Base-by-base conservation (phyloP, 1,139 yeast genomes). In the Candida freyschussii region DNA sequence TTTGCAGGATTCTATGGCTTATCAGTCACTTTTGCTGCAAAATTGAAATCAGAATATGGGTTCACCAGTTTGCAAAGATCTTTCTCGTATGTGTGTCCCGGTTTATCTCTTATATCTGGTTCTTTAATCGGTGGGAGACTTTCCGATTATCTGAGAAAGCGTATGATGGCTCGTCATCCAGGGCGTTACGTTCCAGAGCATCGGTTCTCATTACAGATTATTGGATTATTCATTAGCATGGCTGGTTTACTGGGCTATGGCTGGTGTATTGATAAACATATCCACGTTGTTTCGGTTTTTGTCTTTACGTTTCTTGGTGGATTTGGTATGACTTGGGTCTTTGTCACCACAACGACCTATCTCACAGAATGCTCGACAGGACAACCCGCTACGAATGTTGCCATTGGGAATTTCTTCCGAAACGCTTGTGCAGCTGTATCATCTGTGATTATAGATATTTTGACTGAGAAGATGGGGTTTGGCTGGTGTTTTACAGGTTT, bases 401-500 rank as follows among this genome's bases (percentile, higher is more conserved):
- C 82, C 0, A 56, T 75, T 34, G 76, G 75, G 1, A 73, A 75
- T 40, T 58, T 71, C 37, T 65, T 72, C 53, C 58, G 82, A 46
- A 75, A 75, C 43, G 48, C 65, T 7, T 74, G 75, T 0, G 81
- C 82, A 2, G 77, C 78, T 3, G 60, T 73, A 1, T 65, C 78
- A 17, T 68, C 80, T 0, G 72, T 64, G 1, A 55, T 72, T 3
- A 61, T 74, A 16, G 63, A 66, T 6, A 58, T 52, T 13, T 43
- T 74, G 10, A 59, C 66, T 8, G 35, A 51, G 7, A 50, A 46
- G 32, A 72, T 74, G 70, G 78, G 78, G 0, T 60, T 62, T 40
- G 79, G 78, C 0, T 74, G 78, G 78, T 72, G 77, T 39, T 74
- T 74, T 42, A 71, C 78, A 1, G 78, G 78, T 0, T 52, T 73